phyloP scores from a whole-genome alignment of 176 grass and related monocot species.

The Oryza coarctata region DNA sequence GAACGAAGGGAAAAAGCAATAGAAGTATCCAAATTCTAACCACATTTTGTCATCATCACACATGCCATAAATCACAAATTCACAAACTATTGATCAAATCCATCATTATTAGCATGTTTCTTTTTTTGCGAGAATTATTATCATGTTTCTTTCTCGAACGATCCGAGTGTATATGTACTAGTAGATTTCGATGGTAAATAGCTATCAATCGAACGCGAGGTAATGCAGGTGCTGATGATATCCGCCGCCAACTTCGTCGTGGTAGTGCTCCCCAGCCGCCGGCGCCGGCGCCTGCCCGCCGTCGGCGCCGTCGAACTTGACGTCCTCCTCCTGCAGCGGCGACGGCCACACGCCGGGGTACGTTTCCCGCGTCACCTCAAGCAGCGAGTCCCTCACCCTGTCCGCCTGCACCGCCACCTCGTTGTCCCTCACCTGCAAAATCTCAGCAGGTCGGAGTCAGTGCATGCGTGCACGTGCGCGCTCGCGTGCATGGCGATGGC shows the following conservation, averaged over 20 bases:
- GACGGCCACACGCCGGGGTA: slow-evolving; percentile 47
- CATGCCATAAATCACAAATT: background rate
- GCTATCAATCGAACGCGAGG: slow-evolving; percentile 30
- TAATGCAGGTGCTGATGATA: slow-evolving; percentile 65
- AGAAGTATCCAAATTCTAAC: background rate
- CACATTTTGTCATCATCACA: background rate
- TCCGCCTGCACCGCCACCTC: slow-evolving; percentile 68
- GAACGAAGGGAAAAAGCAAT: background rate
- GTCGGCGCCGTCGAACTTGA: slow-evolving; percentile 19
- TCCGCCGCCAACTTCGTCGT: slow-evolving; percentile 9
- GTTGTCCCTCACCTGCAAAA: slow-evolving; percentile 60
- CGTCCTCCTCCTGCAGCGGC: background rate
- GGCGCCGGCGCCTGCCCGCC: background rate
- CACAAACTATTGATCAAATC: background rate
- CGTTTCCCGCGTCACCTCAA: slow-evolving; percentile 73
- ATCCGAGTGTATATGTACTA: background rate
- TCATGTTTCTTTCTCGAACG: background rate
- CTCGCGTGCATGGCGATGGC: background rate
- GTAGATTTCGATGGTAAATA: background rate
- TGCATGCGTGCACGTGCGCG: background rate
- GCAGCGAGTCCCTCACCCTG: slow-evolving; percentile 73
- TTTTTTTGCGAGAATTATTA: too few relatives aligned
- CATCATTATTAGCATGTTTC: background rate
- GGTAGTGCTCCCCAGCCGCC: slow-evolving; percentile 42
- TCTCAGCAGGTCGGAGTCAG: background rate